Evolutionary conservation across 1,284 basidiomycete species (phyloP).

Genomic region (Papiliotrema terrestris): DNA sequence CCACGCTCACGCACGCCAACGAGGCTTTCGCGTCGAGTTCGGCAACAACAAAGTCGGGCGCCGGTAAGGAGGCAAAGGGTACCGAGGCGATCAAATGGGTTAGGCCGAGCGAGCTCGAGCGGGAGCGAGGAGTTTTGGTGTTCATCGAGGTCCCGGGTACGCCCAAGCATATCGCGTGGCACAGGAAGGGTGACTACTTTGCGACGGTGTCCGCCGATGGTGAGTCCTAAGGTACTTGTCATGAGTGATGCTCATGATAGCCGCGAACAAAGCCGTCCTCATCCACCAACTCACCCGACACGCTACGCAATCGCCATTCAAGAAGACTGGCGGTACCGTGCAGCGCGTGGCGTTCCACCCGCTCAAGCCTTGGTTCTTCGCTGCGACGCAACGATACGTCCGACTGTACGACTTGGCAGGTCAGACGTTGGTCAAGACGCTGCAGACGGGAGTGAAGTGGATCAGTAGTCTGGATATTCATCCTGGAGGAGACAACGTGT

Average conservation of each 20-base stretch:
- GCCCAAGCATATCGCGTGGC: constrained; percentile 85
- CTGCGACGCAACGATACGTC: constrained; percentile 97
- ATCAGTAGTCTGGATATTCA: constrained; percentile 96
- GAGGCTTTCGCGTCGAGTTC: constrained; percentile 46
- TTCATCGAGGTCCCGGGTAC: constrained; percentile 63
- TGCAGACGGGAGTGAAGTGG: constrained; percentile 91
- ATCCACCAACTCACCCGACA: constrained; percentile 93
- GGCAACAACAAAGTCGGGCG: constrained; percentile 44
- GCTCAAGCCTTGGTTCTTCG: constrained; percentile 89
- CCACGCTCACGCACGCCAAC: constrained; percentile 57
- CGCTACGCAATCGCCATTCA: constrained; percentile 96
- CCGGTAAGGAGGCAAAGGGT: constrained; percentile 38
- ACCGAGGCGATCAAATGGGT: constrained; percentile 53
- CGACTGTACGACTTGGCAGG: constrained; percentile 91
- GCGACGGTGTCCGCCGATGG: constrained; percentile 66
- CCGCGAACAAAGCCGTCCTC: constrained; percentile 48
- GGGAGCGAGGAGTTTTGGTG: constrained; percentile 54
- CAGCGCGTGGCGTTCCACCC: constrained; percentile 96
- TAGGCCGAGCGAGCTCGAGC: constrained; percentile 51
- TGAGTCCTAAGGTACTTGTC: constrained; percentile 19
- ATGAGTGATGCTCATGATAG: constrained; percentile 15
- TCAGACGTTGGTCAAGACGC: constrained; percentile 87
- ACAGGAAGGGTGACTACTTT: constrained; percentile 92
- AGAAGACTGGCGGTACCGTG: constrained; percentile 82
- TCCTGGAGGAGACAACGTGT: constrained; percentile 89